Evolutionary conservation across 1,139 yeast species (phyloP).

Genomic region (Suhomyces coccinellae): DNA sequence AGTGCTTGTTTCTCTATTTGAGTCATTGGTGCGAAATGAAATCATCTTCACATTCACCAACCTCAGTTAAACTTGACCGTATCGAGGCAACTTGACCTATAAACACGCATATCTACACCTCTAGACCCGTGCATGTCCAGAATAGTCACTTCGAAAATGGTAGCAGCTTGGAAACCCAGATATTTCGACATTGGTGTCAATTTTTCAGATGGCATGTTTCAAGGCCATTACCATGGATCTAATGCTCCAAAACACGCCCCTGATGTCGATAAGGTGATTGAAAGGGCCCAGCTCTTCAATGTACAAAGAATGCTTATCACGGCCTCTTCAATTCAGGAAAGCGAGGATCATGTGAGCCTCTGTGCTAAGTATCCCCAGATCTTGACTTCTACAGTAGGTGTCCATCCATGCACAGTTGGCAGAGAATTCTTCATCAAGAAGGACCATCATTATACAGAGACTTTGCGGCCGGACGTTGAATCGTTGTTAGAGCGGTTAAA

Average conservation of each 20-base stretch:
- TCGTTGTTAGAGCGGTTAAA: slow-evolving; percentile 51
- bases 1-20: too few relatives aligned
- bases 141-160: slow-evolving; percentile 1
- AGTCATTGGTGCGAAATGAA: too few relatives aligned
- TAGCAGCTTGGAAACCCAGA: slow-evolving; percentile 39
- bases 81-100: too few relatives aligned
- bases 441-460: slow-evolving; percentile 23
- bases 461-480: slow-evolving; percentile 25
- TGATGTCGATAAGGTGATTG: slow-evolving; percentile 65
- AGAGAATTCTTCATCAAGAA: slow-evolving; percentile 45
- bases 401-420: slow-evolving; percentile 87
- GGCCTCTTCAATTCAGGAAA: slow-evolving; percentile 74
- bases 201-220: slow-evolving; percentile 85
- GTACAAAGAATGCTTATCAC: slow-evolving; percentile 77
- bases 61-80: background rate
- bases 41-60: background rate
- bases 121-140: slow-evolving; percentile 3
- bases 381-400: slow-evolving; percentile 78
- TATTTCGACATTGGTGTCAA: slow-evolving; percentile 69
- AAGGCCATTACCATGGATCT: slow-evolving; percentile 74
- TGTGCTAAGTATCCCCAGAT: slow-evolving; percentile 33
- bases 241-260: slow-evolving; percentile 54
- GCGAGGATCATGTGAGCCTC: slow-evolving; percentile 43
- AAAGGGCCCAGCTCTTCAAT: slow-evolving; percentile 63
- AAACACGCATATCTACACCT: background rate